Evolutionary conservation across 2,329 filamentous ascomycete species (phyloP).

Genomic region (Westerdykella aurantiaca): DNA sequence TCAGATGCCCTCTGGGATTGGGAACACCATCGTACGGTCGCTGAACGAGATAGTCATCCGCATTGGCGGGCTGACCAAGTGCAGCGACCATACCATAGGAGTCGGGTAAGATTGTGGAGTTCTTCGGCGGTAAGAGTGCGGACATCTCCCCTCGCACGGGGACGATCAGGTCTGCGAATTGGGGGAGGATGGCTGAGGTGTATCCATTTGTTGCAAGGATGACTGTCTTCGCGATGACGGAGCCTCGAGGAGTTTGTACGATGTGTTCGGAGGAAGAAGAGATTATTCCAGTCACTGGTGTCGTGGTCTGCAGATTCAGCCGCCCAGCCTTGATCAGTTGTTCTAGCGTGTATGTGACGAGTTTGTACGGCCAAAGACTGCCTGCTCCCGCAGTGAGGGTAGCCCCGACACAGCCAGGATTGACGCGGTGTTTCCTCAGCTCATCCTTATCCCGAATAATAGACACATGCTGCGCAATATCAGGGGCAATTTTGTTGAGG

Average conservation of each 20-base stretch:
- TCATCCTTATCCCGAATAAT: conserved; percentile 38
- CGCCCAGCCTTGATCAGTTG: conserved; percentile 44
- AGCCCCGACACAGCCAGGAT: conserved; percentile 51
- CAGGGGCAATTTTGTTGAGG: conserved; percentile 50
- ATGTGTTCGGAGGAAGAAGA: conserved; percentile 46
- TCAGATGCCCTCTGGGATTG: conserved; percentile 51
- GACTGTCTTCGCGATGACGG: conserved; percentile 56
- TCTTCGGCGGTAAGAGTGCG: conserved; percentile 54
- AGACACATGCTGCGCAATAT: conserved; percentile 46
- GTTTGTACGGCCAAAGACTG: conserved; percentile 77
- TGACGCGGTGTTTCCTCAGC: conserved; percentile 49
- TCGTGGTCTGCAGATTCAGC: conserved; percentile 72
- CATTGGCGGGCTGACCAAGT: conserved; percentile 41
- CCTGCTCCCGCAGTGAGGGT: conserved; percentile 61
- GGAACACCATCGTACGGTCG: conserved; percentile 47
- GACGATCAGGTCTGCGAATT: conserved; percentile 65
- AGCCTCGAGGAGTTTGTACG: conserved; percentile 64
- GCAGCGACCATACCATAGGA: conserved; percentile 61
- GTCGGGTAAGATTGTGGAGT: conserved; percentile 44
- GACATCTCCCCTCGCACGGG: conserved; percentile 71
- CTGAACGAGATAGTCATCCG: conserved; percentile 70
- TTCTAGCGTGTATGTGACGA: conserved; percentile 67
- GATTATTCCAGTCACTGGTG: conserved; percentile 49
- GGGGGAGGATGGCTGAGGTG: conserved; percentile 67
- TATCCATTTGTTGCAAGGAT: conserved; percentile 81